Percentiles rank a stretch among this genome's conserved stretches.
Evolutionary conservation across 257 asterid genomes (phyloP).

Genomic region (Solanum boliviense): DNA sequence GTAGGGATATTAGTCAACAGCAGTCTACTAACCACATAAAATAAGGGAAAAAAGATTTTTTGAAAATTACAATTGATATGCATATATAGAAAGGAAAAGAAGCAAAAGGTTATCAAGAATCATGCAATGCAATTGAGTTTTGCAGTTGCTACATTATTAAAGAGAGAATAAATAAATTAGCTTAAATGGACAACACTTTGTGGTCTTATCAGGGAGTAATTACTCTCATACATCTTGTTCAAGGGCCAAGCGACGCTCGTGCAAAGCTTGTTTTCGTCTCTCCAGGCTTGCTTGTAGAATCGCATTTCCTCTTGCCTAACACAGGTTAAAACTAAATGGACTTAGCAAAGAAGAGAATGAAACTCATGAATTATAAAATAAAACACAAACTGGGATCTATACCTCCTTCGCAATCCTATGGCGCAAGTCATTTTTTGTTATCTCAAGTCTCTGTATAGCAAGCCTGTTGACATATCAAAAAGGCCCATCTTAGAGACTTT

Average conservation of each 20-base stretch:
- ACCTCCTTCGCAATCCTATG: conserved; percentile 97
- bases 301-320: conserved; percentile 87
- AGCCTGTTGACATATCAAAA: conserved; percentile 39
- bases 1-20: neutral
- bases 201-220: neutral
- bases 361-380: neutral
- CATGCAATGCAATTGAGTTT: neutral
- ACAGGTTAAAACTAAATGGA: neutral
- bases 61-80: neutral
- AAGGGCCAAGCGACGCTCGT: conserved; percentile 85
- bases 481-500: conserved; percentile 5
- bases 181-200: neutral
- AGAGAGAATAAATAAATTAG: neutral
- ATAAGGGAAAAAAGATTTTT: neutral
- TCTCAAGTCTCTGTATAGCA: conserved; percentile 91
- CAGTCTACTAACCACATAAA: neutral
- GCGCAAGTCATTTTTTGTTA: conserved; percentile 77
- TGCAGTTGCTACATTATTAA: neutral
- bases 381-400: neutral
- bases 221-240: conserved; percentile 76
- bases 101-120: neutral
- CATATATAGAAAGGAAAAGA: neutral
- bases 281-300: conserved; percentile 94
- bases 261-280: conserved; percentile 94
- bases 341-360: neutral